Conservation (phyloP, 176 grass and related monocot species). For the Neostapfia colusana region DNA sequence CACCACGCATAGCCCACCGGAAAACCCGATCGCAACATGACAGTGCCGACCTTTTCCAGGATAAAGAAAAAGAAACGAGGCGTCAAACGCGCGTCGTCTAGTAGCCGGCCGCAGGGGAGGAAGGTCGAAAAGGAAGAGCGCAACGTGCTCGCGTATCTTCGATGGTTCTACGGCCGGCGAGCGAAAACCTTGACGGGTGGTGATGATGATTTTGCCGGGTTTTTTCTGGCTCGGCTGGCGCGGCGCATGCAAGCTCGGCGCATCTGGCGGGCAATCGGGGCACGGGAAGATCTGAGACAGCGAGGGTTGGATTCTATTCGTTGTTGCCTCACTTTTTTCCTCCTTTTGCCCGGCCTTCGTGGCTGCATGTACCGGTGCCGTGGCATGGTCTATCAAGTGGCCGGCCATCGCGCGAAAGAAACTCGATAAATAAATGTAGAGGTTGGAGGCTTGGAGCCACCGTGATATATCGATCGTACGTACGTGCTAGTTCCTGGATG, state of each 20-base stretch:
- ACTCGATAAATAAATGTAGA: constrained; percentile 26
- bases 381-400: constrained; percentile 35
- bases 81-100: background rate
- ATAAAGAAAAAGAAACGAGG: background rate
- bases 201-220: background rate
- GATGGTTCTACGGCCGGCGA: constrained; percentile 25
- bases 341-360: background rate
- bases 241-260: constrained; percentile 7
- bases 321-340: background rate
- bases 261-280: constrained; percentile 36
- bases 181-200: background rate
- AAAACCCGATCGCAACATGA: background rate
- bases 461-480: background rate
- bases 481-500: constrained; percentile 24
- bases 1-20: background rate
- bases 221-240: background rate
- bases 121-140: background rate
- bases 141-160: constrained; percentile 5
- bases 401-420: constrained; percentile 14
- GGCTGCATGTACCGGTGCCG: background rate
- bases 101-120: background rate
- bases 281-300: constrained; percentile 31
- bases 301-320: background rate
- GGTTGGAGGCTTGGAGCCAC: background rate
- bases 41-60: background rate